Conservation (phyloP, 1,284 basidiomycete genomes). For the Calocybe gambosa region DNA sequence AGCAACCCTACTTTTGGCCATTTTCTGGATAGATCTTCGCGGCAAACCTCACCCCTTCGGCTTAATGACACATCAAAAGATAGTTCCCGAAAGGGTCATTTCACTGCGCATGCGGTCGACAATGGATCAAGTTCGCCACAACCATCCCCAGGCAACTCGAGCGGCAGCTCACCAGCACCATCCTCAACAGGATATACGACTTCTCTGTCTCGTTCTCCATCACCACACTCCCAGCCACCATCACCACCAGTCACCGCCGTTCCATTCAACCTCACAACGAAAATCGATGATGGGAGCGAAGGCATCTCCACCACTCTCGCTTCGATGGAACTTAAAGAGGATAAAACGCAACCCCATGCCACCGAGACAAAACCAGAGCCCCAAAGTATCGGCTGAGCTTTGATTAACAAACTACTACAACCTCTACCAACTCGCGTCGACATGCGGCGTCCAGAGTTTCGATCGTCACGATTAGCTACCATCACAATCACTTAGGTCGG, state of each 20-base stretch:
- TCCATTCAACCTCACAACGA: constrained; percentile 7
- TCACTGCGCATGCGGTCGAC: constrained; percentile 10
- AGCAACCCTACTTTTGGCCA: constrained; percentile 10
- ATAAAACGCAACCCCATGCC: neutral
- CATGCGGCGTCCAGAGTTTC: neutral
- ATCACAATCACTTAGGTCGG: neutral
- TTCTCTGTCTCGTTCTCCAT: constrained; percentile 38
- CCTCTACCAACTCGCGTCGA: neutral
- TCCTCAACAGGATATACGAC: constrained; percentile 39
- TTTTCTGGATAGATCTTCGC: constrained; percentile 3
- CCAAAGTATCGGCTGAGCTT: neutral
- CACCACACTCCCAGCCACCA: constrained; percentile 28
- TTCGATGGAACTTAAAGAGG: neutral
- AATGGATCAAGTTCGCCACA: constrained; percentile 19
- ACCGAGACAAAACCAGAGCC: neutral
- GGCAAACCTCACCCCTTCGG: constrained; percentile 13
- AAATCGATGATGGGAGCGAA: neutral
- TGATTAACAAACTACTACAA: neutral
- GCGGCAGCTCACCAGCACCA: constrained; percentile 33
- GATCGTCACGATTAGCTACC: neutral
- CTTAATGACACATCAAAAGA: constrained; percentile 1
- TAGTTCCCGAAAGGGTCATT: constrained; percentile 2
- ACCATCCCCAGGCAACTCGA: constrained; percentile 23
- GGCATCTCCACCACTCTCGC: neutral
- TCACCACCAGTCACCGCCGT: constrained; percentile 26